Base-by-base conservation (phyloP, 768 basidiomycete genomes). In the Pleurotus giganteus region DNA sequence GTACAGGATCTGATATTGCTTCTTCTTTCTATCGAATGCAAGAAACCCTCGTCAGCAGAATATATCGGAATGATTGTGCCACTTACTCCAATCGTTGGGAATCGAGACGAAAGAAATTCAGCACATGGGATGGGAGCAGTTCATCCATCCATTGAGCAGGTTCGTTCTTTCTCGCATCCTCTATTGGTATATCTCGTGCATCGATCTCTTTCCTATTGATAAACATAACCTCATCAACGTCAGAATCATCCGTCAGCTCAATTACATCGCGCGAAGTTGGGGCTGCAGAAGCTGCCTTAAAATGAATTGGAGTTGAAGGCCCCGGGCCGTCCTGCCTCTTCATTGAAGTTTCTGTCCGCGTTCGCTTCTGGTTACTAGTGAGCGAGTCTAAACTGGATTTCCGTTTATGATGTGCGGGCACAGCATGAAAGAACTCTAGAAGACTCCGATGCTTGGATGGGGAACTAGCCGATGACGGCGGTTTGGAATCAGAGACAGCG, bases 1-100 rank as follows among this genome's bases (percentile, higher is more conserved):
- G 62, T 85, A 88, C 27, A 97, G 74, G 15, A 96, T 81, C 65
- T 97, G 94, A 64, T 90, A 94, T 42, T 87, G 76, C 56, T 80
- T 72, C 60, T 73, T 70, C 58, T 69, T 74, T 57, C 85, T 85
- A 60, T n/a, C 4, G 13, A 17, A 31, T 17, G 32, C 29, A 15
- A 34, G 17, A 47, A n/a, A 19, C n/a, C n/a, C n/a, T n/a, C n/a
- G n/a, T n/a, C n/a, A n/a, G n/a, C n/a, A n/a, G n/a, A n/a, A n/a
- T n/a, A n/a, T n/a, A n/a, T n/a, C n/a, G n/a, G n/a, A 42, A 34
- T 17, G 23, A 26, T 28, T 24, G 27, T 17, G 3, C 28, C 29
- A 49, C 57, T 26, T 51, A 61, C 85, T 67, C 73, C 13, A 85
- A 59, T 27, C 47, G 60, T 41, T 65, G 66, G 8, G 67, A 64